phyloP scores from a whole-genome alignment of 2,329 filamentous ascomycete genomes.

The Alternaria postmessia region DNA sequence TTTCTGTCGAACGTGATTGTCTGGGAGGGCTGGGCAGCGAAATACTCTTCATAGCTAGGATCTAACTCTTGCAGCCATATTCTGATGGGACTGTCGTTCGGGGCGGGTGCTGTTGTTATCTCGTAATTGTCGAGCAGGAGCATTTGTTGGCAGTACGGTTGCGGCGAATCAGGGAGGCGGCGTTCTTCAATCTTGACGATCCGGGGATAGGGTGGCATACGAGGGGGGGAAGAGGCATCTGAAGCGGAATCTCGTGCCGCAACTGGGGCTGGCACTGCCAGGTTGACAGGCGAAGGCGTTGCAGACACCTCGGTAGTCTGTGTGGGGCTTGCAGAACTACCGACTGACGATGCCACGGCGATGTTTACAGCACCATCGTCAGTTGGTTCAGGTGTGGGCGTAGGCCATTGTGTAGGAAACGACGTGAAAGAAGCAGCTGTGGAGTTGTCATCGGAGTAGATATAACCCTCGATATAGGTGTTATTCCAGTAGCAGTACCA shows the following conservation, averaged over 20 bases:
- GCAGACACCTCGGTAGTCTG: slow-evolving; percentile 8
- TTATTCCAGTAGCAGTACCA: slow-evolving; percentile 77
- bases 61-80: slow-evolving; percentile 53
- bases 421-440: slow-evolving; percentile 46
- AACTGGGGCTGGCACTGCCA: neutral
- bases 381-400: slow-evolving; percentile 24
- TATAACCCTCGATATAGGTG: slow-evolving; percentile 71
- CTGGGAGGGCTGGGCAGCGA: slow-evolving; percentile 16
- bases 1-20: slow-evolving; percentile 13
- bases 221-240: slow-evolving; percentile 28
- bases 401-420: slow-evolving; percentile 34
- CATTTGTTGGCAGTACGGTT: slow-evolving; percentile 72
- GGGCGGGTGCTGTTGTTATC: slow-evolving; percentile 48
- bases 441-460: slow-evolving; percentile 67
- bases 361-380: slow-evolving; percentile 17
- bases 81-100: slow-evolving; percentile 46
- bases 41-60: slow-evolving; percentile 45
- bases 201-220: slow-evolving; percentile 59
- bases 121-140: slow-evolving; percentile 63
- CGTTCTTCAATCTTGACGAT: slow-evolving; percentile 73
- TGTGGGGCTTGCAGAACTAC: slow-evolving; percentile 15
- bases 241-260: slow-evolving; percentile 22
- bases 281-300: slow-evolving; percentile 17
- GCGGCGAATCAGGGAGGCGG: slow-evolving; percentile 57
- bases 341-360: slow-evolving; percentile 11